A percentile compares a stretch with the other conserved stretches of the same genome.
phyloP scores from a whole-genome alignment of 2,329 filamentous ascomycete species.

The Colletotrichum karsti region DNA sequence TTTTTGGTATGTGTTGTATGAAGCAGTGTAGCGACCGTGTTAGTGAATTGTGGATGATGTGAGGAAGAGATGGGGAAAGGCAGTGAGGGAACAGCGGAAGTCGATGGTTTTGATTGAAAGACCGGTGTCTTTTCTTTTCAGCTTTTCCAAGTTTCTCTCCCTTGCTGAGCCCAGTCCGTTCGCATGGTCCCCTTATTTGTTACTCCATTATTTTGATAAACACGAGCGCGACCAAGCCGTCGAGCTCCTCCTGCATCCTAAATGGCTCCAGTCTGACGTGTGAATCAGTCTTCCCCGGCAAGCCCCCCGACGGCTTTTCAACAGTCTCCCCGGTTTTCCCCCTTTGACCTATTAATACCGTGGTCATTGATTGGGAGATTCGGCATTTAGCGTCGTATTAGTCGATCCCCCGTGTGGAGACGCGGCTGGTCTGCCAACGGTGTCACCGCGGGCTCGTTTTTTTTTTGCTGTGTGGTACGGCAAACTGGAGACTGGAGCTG shows the following conservation, averaged over 20 bases:
- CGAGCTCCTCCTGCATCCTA: not conserved
- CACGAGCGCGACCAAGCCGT: not conserved
- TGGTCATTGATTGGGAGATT: not conserved
- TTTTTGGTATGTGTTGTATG: not conserved
- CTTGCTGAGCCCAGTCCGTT: not conserved
- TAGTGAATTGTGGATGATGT: not conserved
- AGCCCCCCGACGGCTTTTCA: not conserved
- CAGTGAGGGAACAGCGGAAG: not conserved
- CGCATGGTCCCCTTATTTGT: not conserved
- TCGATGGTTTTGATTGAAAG: slow-evolving; percentile 1
- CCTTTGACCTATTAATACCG: slow-evolving; percentile 10
- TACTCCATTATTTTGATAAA: slow-evolving; percentile 16
- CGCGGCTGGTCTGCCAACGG: not conserved
- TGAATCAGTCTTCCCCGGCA: slow-evolving; percentile 2
- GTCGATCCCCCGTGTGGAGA: slow-evolving; percentile 7
- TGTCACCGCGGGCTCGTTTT: not conserved
- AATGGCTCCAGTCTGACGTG: slow-evolving; percentile 25
- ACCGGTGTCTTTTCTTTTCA: not conserved
- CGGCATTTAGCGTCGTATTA: not conserved
- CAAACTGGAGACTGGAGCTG: too few species aligned
- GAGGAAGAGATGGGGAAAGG: not conserved
- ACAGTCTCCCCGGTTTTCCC: not conserved
- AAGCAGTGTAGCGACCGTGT: not conserved
- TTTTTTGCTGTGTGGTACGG: not conserved
- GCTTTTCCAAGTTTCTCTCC: not conserved